These are phyloP conservation scores for Kockovaella imperatae DNA, from an alignment of 768 basidiomycete genomes.

Conservation along the genomic window DNA sequence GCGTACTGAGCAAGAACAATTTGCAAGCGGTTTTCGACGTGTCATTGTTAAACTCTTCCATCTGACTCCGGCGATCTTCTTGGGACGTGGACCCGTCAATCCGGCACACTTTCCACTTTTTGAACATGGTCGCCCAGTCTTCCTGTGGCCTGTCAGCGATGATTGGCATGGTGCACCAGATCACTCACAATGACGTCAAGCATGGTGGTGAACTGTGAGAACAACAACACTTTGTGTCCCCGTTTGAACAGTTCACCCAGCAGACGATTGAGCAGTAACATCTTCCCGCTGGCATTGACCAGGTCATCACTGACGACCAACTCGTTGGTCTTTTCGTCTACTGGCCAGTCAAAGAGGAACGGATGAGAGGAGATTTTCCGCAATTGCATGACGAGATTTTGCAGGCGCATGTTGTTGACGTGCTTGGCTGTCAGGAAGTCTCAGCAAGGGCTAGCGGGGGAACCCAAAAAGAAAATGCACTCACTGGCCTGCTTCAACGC, in stretches of 20 bases:
- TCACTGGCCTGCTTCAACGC: conserved; percentile 57
- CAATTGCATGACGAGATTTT: conserved; percentile 94
- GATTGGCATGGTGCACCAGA: conserved; percentile 7
- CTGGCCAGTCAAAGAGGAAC: conserved; percentile 77
- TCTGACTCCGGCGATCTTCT: conserved; percentile 71
- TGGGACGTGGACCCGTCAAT: conserved; percentile 84
- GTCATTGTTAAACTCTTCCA: conserved; percentile 71
- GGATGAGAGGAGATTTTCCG: conserved; percentile 78
- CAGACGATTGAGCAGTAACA: conserved; percentile 88
- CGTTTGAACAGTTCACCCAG: conserved; percentile 70
- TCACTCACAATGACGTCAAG: conserved; percentile 84
- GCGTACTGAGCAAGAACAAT: conserved; percentile 68
- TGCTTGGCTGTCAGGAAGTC: conserved; percentile 55
- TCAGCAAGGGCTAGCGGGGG: conserved; percentile 1
- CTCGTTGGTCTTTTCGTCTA: conserved; percentile 56
- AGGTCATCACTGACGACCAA: conserved; percentile 68
- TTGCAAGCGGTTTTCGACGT: conserved; percentile 50
- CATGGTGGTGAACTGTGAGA: conserved; percentile 89
- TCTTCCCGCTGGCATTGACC: conserved; percentile 84
- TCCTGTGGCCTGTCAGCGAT: conserved; percentile 27
- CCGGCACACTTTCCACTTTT: conserved; percentile 75
- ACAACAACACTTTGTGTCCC: conserved; percentile 68
- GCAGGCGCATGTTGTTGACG: conserved; percentile 85
- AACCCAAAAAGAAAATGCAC: conserved; percentile 21
- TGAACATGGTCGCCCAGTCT: conserved; percentile 83